Evolutionary conservation across 2,329 filamentous ascomycete genomes (phyloP).

Genomic region (Shiraia bambusicola): DNA sequence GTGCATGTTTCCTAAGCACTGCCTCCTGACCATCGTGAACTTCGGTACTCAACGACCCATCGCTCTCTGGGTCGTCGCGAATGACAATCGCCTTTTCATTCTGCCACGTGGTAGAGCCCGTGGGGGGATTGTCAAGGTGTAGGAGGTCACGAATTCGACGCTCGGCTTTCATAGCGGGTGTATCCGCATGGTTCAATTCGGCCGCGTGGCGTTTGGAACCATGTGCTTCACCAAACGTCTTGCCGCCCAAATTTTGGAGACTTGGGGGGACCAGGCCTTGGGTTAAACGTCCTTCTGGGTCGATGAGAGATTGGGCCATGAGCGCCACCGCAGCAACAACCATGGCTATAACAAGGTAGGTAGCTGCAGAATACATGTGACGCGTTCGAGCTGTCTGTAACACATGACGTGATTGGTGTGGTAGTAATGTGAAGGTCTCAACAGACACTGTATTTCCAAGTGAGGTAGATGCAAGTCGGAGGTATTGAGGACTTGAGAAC

Average conservation of each 20-base stretch:
- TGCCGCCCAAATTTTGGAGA: conserved; percentile 45
- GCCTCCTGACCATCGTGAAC: conserved; percentile 39
- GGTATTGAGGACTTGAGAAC: conserved; percentile 54
- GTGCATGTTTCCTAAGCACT: conserved; percentile 41
- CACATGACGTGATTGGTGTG: conserved; percentile 63
- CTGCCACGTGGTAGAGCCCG: conserved; percentile 2
- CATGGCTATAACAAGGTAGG: conserved; percentile 59
- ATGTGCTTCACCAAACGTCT: conserved; percentile 31
- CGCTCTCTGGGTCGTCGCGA: conserved; percentile 40
- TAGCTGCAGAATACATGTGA: conserved; percentile 54
- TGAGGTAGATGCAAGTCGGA: conserved; percentile 80
- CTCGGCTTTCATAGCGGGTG: conserved; percentile 27
- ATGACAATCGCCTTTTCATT: conserved; percentile 46
- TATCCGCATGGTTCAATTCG: conserved; percentile 27
- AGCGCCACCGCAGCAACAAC: conserved; percentile 64
- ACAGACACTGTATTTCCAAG: conserved; percentile 78
- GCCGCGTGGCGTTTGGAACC: conserved; percentile 29
- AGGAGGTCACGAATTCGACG: conserved; percentile 39
- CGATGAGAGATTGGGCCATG: conserved; percentile 62
- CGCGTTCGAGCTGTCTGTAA: conserved; percentile 59
- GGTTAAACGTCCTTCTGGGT: conserved; percentile 51
- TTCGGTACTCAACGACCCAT: conserved; percentile 45
- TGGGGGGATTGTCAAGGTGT: conserved; percentile 21
- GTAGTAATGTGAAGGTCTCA: conserved; percentile 71
- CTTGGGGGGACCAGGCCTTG: conserved; percentile 54